phyloP scores from a whole-genome alignment of 2,329 filamentous ascomycete genomes.

The Paramyrothecium sp. region DNA sequence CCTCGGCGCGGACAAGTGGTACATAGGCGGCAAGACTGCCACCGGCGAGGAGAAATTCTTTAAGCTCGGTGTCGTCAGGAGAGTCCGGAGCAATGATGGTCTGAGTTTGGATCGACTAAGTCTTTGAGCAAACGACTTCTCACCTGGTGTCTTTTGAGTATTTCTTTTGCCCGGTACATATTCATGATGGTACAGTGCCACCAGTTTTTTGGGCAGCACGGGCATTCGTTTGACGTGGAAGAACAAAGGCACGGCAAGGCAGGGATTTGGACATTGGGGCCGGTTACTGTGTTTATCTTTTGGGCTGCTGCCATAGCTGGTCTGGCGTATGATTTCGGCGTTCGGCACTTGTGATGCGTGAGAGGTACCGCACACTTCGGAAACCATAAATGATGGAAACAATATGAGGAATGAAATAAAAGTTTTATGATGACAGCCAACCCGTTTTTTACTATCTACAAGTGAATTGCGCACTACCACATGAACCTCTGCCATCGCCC shows the following conservation, averaged over 20 bases:
- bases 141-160: too few relatives aligned
- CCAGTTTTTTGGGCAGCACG: background rate
- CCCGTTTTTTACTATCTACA: background rate
- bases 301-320: too few relatives aligned
- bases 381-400: slow-evolving; percentile 13
- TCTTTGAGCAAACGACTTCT: slow-evolving; percentile 48
- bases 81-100: slow-evolving; percentile 71
- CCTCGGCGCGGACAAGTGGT: slow-evolving; percentile 74
- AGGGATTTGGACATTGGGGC: background rate
- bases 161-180: too few relatives aligned
- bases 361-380: background rate
- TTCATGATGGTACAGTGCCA: too few relatives aligned
- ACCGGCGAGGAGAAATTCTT: slow-evolving; percentile 79
- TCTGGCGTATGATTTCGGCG: slow-evolving; percentile 11
- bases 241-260: too few relatives aligned
- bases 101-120: slow-evolving; percentile 74
- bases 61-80: slow-evolving; percentile 72
- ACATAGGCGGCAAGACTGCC: slow-evolving; percentile 75
- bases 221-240: slow-evolving; percentile 4
- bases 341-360: background rate
- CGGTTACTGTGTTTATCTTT: slow-evolving; percentile 1
- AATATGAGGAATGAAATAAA: slow-evolving; percentile 11
- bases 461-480: slow-evolving; percentile 54
- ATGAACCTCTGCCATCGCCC: slow-evolving; percentile 74
- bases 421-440: slow-evolving; percentile 6